Evolutionary conservation across 805 yeast genomes (phyloP).

Genomic region (Saitoella complicata): DNA sequence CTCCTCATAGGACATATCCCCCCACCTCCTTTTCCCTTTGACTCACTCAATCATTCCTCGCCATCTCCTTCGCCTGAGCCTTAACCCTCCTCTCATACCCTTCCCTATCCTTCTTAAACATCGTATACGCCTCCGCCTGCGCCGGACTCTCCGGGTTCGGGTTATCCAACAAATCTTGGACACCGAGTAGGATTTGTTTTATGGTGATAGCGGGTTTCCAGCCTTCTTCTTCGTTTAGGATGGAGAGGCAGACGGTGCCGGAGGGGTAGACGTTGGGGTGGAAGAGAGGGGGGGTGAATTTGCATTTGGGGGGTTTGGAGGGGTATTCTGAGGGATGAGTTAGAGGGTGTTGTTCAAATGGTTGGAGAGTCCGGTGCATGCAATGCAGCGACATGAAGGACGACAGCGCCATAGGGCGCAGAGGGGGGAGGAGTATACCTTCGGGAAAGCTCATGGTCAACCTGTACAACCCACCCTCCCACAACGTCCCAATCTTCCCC

Average conservation of each 20-base stretch:
- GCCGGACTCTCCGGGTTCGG: conserved; percentile 97
- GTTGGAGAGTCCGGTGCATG: background rate
- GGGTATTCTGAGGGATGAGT: conserved; percentile 57
- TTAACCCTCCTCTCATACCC: conserved; percentile 60
- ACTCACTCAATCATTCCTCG: too few species aligned
- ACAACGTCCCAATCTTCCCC: conserved; percentile 69
- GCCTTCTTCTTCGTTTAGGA: conserved; percentile 85
- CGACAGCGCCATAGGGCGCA: background rate
- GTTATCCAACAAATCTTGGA: conserved; percentile 73
- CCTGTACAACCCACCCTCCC: conserved; percentile 87
- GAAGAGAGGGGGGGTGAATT: conserved; percentile 76
- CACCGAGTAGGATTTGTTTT: conserved; percentile 52
- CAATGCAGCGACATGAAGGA: background rate
- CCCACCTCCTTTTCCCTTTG: too few species aligned
- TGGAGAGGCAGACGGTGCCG: conserved; percentile 87
- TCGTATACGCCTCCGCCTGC: conserved; percentile 91
- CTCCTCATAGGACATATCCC: too few species aligned
- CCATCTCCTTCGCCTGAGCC: conserved; percentile 58
- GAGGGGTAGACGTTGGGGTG: conserved; percentile 97
- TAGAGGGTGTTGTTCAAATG: background rate
- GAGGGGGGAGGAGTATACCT: background rate
- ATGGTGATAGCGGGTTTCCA: conserved; percentile 96
- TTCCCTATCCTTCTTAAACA: conserved; percentile 31
- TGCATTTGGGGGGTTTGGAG: conserved; percentile 88
- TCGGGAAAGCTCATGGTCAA: conserved; percentile 64